Evolutionary conservation across 495 filamentous ascomycete species (phyloP).

Genomic region (Penicillium atrosanguineum): DNA sequence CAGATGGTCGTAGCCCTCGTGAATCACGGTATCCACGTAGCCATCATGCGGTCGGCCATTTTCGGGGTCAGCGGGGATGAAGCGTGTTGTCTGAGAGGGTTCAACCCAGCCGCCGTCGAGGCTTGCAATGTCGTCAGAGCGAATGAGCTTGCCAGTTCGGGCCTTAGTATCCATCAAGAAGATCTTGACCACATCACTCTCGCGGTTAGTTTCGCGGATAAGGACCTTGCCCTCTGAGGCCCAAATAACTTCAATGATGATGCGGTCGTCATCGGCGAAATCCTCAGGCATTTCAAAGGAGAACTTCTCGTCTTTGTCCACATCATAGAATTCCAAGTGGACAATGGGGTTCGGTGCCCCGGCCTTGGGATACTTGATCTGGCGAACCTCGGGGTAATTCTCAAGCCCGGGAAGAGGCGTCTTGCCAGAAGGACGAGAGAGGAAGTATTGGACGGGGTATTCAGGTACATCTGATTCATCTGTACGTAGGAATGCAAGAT

Average conservation of each 20-base stretch:
- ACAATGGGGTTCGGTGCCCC: conserved; percentile 92
- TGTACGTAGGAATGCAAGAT: conserved; percentile 85
- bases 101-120: conserved; percentile 98
- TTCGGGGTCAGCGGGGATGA: conserved; percentile 76
- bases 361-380: conserved; percentile 97
- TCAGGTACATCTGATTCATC: conserved; percentile 91
- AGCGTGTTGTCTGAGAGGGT: conserved; percentile 80
- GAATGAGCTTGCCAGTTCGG: conserved; percentile 74
- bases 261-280: conserved; percentile 74
- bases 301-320: conserved; percentile 76
- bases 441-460: conserved; percentile 91
- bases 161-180: conserved; percentile 77
- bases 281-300: conserved; percentile 72
- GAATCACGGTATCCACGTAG: conserved; percentile 88
- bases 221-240: conserved; percentile 74
- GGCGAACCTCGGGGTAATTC: conserved; percentile 82
- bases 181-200: conserved; percentile 85
- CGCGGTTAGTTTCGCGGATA: conserved; percentile 88
- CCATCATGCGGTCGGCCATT: conserved; percentile 80
- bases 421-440: conserved; percentile 80
- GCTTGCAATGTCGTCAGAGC: conserved; percentile 70
- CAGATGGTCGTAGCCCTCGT: conserved; percentile 85
- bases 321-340: conserved; percentile 82
- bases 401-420: conserved; percentile 71
- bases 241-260: conserved; percentile 95